Evolutionary conservation across 2,329 filamentous ascomycete species (phyloP).

Genomic region (Elsinoe fawcettii): DNA sequence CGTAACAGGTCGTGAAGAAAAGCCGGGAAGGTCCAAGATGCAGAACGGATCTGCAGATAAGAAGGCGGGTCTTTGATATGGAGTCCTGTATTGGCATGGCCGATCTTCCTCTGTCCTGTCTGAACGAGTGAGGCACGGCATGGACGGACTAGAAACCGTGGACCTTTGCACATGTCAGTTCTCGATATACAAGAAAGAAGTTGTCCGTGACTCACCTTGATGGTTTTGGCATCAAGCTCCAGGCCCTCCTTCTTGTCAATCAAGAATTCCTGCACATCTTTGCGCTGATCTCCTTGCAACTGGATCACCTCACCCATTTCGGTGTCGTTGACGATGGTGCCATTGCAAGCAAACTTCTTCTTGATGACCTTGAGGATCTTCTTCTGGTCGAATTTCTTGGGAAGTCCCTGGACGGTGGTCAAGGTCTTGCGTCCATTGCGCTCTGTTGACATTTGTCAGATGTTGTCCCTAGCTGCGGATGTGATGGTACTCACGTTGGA

Average conservation of each 20-base stretch:
- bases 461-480: background rate
- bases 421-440: slow-evolving; percentile 99
- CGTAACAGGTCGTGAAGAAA: slow-evolving; percentile 20
- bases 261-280: slow-evolving; percentile 97
- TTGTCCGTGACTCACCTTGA: slow-evolving; percentile 59
- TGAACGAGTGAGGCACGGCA: slow-evolving; percentile 26
- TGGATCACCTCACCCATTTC: slow-evolving; percentile 99
- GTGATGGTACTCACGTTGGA: slow-evolving; percentile 69
- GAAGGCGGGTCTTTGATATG: slow-evolving; percentile 1
- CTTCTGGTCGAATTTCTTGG: slow-evolving; percentile 98
- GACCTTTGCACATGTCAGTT: slow-evolving; percentile 34
- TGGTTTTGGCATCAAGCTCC: slow-evolving; percentile 89
- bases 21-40: background rate
- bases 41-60: background rate
- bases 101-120: slow-evolving; percentile 19
- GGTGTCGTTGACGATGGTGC: slow-evolving; percentile 90
- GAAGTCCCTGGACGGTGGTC: slow-evolving; percentile 98
- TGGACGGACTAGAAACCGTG: slow-evolving; percentile 54
- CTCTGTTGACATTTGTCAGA: slow-evolving; percentile 56
- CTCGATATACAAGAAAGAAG: background rate
- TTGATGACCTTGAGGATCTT: slow-evolving; percentile 99
- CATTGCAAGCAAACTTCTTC: slow-evolving; percentile 99
- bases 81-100: slow-evolving; percentile 10
- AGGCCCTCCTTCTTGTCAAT: slow-evolving; percentile 91
- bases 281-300: slow-evolving; percentile 98